Evolutionary conservation across 768 basidiomycete genomes (phyloP), one percentile per base, ranked within the genome.

Genomic region (Nidularia sp.): DNA sequence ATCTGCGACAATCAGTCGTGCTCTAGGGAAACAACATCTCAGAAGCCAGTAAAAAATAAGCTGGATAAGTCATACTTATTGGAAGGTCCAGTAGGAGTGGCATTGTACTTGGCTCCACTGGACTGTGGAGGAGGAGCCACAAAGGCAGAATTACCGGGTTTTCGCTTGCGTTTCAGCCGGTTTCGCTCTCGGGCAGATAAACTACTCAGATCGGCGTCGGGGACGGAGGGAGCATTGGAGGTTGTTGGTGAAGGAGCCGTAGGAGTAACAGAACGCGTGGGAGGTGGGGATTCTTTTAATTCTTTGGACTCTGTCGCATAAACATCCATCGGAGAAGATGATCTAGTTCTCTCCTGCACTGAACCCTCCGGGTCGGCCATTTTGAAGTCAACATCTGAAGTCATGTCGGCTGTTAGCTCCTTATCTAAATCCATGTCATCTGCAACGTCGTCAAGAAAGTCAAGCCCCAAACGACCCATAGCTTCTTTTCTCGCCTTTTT

Each of bases 121-220:
- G 68, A 62, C 58, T 85, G 81, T 25, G 84, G 76, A 1, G 88
- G 86, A 3, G 87, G 81, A 9, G 85, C 78, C 12, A 93, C 91
- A 59, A 92, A 92, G 1, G 88, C 90, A 33, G 85, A 73, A 62
- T 88, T 90, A 3, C 92, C 94, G 3, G 80, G 78, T 62, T 95
- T 97, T 51, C 95, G 88, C 65, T 98, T 98, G 31, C 97, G 81
- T 67, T 99, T 99, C 33, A 98, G 73, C 45, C 95, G 83, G 64
- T 97, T 97, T 33, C 90, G 83, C 68, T 98, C 96, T 50, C 97
- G 84, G 8, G 93, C 93, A 33, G 94, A 97, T 44, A 98, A 72
- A 5, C 79, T 80, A 42, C 62, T 71, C 3, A 74, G 55, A 55
- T 86, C 83, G 9, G 70, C 55, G 42, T 84, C 80, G 22, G 73